Evolutionary conservation across 805 yeast species (phyloP), one percentile per base, ranked within the genome.

Genomic region (Hermanozyma aechmeae): DNA sequence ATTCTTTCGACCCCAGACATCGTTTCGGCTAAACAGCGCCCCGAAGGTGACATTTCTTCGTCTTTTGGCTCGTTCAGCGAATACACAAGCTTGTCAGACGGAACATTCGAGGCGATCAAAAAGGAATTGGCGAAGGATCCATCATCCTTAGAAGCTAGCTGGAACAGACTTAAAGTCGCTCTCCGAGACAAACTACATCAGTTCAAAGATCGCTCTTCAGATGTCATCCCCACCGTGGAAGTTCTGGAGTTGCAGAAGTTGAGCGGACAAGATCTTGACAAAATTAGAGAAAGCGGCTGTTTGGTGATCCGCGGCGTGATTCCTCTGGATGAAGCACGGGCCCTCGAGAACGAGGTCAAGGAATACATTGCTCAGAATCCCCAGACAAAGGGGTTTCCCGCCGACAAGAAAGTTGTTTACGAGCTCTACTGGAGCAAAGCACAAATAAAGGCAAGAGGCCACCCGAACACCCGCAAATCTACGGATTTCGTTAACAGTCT

Each of bases 351-450:
- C 13, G 37, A 33, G 11, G 23, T 33, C 16, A 15, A 24, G 7
- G 21, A 26, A 6, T 33, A 33, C 22, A 26, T 22, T 13, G 30
- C 24, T 12, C 24, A 14, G 5, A 33, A 33, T 11, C 37, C 37
- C 10, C 33, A 30, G 18, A 33, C 37, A 9, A 30, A 24, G 23
- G 37, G 37, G 12, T 33, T 33, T n/a, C 37, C 37, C 23, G 16
- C 14, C 6, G 29, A 27, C 20, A 30, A 30, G 6, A 33, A 33
- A 15, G 37, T 33, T 6, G 34, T 33, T 18, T 57, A 57, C 32
- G 43, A 45, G 29, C 43, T 59, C 11, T 59, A 56, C 34, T 64
- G 68, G 68, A 46, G 64, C 3, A 46, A 50, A 28, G 38, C 62
- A 3, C 67, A 64, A 38, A 45, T 54, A 2, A 43, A 39, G 26